phyloP scores from a whole-genome alignment of 768 basidiomycete genomes.

The Termitomyces sp. region DNA sequence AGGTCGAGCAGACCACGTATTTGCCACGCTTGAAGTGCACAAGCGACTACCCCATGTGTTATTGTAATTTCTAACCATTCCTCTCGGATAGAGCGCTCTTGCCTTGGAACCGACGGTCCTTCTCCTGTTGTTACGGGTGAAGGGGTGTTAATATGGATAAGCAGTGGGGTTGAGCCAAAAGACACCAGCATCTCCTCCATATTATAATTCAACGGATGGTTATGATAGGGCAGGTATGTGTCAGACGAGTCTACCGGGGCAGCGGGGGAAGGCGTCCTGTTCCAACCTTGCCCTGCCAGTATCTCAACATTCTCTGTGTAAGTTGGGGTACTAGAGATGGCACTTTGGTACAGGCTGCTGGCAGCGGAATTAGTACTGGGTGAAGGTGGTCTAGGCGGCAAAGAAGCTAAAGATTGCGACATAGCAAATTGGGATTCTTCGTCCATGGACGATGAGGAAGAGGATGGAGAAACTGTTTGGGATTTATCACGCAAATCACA shows the following conservation, averaged over 20 bases:
- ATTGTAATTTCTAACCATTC: conserved; percentile 37
- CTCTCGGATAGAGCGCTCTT: conserved; percentile 1
- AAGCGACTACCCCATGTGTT: conserved; percentile 46
- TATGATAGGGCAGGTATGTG: background rate
- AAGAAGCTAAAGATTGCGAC: conserved; percentile 67
- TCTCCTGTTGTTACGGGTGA: conserved; percentile 15
- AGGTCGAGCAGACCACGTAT: conserved; percentile 43
- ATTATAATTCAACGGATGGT: background rate
- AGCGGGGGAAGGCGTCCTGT: conserved; percentile 13
- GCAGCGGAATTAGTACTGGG: conserved; percentile 41
- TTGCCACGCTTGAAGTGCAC: conserved; percentile 53
- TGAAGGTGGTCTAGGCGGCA: conserved; percentile 45
- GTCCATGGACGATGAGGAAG: conserved; percentile 59
- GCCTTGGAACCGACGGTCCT: background rate
- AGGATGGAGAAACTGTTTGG: conserved; percentile 37
- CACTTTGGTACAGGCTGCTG: conserved; percentile 79
- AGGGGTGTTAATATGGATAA: conserved; percentile 49
- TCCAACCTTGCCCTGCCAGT: background rate
- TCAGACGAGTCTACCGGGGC: background rate
- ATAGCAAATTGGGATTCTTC: conserved; percentile 61
- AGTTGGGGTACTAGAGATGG: conserved; percentile 36
- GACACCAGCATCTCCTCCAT: conserved; percentile 50
- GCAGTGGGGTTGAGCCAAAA: conserved; percentile 57
- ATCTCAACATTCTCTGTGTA: background rate
- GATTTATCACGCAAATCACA: conserved; percentile 9